phyloP scores from a whole-genome alignment of 495 filamentous ascomycete species.

The Annulohypoxylon moriforme region DNA sequence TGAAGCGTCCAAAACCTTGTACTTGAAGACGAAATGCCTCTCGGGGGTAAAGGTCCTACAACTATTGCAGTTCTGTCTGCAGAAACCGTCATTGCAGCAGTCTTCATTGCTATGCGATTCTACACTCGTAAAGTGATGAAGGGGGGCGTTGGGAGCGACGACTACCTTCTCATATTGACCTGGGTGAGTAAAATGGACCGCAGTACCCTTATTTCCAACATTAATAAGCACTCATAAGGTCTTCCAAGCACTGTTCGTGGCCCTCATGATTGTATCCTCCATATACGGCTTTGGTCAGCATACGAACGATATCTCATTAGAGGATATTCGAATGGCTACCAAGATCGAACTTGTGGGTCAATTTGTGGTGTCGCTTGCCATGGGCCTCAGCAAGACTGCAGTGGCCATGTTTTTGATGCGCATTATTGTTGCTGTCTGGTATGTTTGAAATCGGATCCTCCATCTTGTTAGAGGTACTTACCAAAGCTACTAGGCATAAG shows the following conservation, averaged over 20 bases:
- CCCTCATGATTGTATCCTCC: slow-evolving; percentile 21
- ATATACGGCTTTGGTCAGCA: slow-evolving; percentile 39
- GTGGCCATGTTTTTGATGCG: slow-evolving; percentile 32
- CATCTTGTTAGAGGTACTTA: not conserved
- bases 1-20: not conserved
- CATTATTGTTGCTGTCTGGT: slow-evolving; percentile 22
- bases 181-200: slow-evolving; percentile 24
- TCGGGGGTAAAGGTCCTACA: slow-evolving; percentile 32
- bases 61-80: slow-evolving; percentile 28
- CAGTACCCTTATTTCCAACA: not conserved
- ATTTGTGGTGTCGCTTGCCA: slow-evolving; percentile 16
- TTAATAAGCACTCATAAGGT: slow-evolving; percentile 6
- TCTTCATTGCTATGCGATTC: slow-evolving; percentile 28
- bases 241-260: slow-evolving; percentile 23
- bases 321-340: slow-evolving; percentile 21
- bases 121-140: slow-evolving; percentile 30
- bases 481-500: slow-evolving; percentile 16
- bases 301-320: slow-evolving; percentile 13
- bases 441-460: not conserved
- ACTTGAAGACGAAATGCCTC: slow-evolving; percentile 20
- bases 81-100: slow-evolving; percentile 23
- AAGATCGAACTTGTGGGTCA: slow-evolving; percentile 16
- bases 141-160: slow-evolving; percentile 30
- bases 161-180: slow-evolving; percentile 34
- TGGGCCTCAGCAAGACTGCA: slow-evolving; percentile 23